Evolutionary conservation across 345 rosid genomes (phyloP).

Genomic region (Eucalyptus microcorys): DNA sequence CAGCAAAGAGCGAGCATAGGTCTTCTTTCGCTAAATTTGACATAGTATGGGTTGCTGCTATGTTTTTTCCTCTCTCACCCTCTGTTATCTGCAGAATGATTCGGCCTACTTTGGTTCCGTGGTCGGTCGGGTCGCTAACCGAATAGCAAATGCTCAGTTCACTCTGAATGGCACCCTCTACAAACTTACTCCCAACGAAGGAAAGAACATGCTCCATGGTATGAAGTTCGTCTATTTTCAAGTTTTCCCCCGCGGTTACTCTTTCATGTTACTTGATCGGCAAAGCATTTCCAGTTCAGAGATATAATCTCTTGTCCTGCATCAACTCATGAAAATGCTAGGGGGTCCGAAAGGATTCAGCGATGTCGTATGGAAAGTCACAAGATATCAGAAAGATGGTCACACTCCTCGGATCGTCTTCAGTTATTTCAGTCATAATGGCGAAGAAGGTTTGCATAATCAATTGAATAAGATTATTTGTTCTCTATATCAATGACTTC

Average conservation of each 20-base stretch:
- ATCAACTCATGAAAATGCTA: neutral
- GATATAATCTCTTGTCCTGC: neutral
- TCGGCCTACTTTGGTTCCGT: conserved; percentile 52
- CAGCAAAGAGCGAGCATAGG: neutral
- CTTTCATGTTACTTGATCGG: neutral
- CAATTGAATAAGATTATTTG: neutral
- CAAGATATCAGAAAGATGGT: conserved; percentile 23
- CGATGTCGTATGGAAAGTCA: conserved; percentile 65
- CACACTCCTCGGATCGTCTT: conserved; percentile 43
- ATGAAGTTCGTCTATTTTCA: neutral
- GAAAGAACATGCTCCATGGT: conserved; percentile 66
- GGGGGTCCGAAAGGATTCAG: conserved; percentile 80
- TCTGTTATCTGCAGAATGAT: conserved; percentile 35
- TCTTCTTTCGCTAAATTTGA: neutral
- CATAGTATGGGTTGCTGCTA: neutral
- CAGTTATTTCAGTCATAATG: conserved; percentile 55
- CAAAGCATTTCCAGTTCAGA: neutral
- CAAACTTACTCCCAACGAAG: conserved; percentile 60
- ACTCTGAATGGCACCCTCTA: conserved; percentile 51
- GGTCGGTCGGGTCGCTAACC: conserved; percentile 79
- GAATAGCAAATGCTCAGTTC: conserved; percentile 64
- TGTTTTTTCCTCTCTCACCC: neutral
- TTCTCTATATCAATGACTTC: neutral
- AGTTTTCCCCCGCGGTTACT: neutral
- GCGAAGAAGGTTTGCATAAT: conserved; percentile 50